phyloP scores from a whole-genome alignment of 139 green algal genomes.

The Chara braunii region DNA sequence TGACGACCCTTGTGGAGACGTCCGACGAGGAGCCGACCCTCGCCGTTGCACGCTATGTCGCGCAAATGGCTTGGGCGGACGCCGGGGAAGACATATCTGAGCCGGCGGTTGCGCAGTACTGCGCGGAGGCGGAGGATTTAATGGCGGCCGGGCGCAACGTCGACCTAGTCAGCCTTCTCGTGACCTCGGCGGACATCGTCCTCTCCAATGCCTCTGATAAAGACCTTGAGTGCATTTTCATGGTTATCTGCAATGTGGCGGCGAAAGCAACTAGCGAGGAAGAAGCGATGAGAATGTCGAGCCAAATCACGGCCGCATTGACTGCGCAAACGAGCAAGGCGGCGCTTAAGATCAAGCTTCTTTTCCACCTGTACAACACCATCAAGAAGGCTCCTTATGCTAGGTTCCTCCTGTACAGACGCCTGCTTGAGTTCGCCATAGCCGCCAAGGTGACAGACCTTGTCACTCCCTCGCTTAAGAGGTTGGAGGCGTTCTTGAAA shows the following conservation, averaged over 20 bases:
- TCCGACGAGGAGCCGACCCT: constrained; percentile 20
- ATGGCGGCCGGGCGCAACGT: constrained; percentile 6
- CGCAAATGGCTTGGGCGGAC: constrained; percentile 19
- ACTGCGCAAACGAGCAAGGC: not conserved
- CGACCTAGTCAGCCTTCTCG: constrained; percentile 12
- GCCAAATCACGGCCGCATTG: not conserved
- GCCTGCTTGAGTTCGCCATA: not conserved
- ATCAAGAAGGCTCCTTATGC: not conserved
- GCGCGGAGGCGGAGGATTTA: constrained; percentile 1
- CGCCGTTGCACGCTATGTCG: constrained; percentile 14
- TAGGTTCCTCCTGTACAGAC: not conserved
- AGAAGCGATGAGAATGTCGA: not conserved
- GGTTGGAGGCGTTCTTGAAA: constrained; percentile 4
- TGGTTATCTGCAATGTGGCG: not conserved
- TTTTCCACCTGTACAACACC: constrained; percentile 7
- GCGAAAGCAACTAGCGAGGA: not conserved
- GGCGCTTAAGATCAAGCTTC: not conserved
- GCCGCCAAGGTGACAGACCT: not conserved
- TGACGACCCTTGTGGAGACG: constrained; percentile 19
- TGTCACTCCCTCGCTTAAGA: not conserved
- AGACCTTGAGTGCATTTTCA: constrained; percentile 1
- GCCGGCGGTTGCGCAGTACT: constrained; percentile 7
- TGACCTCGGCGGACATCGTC: constrained; percentile 6
- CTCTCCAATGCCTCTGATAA: constrained; percentile 6
- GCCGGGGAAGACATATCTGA: constrained; percentile 11